Evolutionary conservation across 176 grass and related monocot species (phyloP), one percentile per base, ranked within the genome.

Genomic region (Aegilops longissima): DNA sequence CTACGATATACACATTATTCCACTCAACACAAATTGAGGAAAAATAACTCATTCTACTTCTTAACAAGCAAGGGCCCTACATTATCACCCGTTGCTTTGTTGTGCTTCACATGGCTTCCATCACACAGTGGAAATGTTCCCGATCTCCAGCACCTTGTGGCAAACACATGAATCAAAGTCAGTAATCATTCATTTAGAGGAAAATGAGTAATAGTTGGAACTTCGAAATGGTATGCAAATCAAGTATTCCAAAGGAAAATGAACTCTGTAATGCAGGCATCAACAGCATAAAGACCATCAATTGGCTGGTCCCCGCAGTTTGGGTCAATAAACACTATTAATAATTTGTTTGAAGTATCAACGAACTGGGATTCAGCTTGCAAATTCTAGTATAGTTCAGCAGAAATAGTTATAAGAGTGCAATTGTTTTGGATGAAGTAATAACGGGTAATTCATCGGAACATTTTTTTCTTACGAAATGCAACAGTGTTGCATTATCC

Each of bases 121-220:
- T 98, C 97, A 25, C 97, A 98, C 33, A 98, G 90, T 34, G 97
- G 94, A 73, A 98, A 98, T 80, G 97, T 96, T 25, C 90, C 93
- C 33, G 94, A 98, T 79, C 94, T 98, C 97, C 94, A 98, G 79
- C 94, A 98, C 62, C 96, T 98, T 88, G 52, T 38, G 25, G 36
- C 30, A 33, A 87, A 76, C 4, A 84, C 52, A 85, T 10, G 6
- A 81, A 65, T 52, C 29, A 40, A 67, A 17, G 14, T 69, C 76
- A 54, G 51, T 18, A 54, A 54, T 54, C 5, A 16, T 54, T 54
- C 16, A 54, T 54, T 54, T 54, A 54, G 51, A 54, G 16, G 51
- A 18, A 18, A 54, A 54, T 54, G 51, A 75, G 18, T 35, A 17
- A 38, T 9, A 73, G 56, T 30, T 42, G n/a, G 47, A 80, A 73